Conservation (phyloP, 352 stramenopile species). For the Globisporangium polare region DNA sequence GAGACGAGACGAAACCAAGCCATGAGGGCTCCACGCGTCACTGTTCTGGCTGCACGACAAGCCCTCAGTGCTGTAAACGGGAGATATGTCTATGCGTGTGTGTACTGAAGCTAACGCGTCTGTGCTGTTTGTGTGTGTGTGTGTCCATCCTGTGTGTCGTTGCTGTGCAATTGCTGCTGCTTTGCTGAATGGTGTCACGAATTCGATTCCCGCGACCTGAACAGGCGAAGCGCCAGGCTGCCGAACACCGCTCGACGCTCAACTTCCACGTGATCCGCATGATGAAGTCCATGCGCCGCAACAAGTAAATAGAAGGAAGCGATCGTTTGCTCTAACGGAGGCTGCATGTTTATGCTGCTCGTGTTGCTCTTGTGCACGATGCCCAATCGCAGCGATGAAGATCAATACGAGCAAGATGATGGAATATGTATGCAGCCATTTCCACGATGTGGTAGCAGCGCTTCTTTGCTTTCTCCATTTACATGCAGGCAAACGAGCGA, state of each 20-base stretch:
- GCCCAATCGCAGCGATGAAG: background rate
- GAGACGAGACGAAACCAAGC: background rate
- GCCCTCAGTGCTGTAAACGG: background rate
- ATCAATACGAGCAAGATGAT: background rate
- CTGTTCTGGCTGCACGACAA: background rate
- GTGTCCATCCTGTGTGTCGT: background rate
- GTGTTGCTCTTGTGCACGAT: background rate
- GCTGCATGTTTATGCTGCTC: background rate
- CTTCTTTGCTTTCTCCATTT: no score
- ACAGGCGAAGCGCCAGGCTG: constrained; percentile 50
- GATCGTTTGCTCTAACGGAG: background rate
- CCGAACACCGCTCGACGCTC: constrained; percentile 77
- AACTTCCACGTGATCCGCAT: constrained; percentile 89
- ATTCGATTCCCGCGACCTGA: background rate
- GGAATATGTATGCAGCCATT: no score
- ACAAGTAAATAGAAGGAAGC: constrained; percentile 17
- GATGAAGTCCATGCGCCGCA: constrained; percentile 67
- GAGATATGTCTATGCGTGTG: background rate
- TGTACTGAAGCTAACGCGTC: background rate
- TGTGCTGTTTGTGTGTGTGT: constrained; percentile 8
- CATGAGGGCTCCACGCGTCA: background rate
- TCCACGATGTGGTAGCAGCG: no score
- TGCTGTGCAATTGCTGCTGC: background rate
- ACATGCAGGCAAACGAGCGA: no score
- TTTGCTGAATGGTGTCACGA: background rate